A percentile compares a stretch with the other conserved stretches of the same genome.
Evolutionary conservation across 2,329 filamentous ascomycete species (phyloP).

Genomic region (Colletotrichum sp.): DNA sequence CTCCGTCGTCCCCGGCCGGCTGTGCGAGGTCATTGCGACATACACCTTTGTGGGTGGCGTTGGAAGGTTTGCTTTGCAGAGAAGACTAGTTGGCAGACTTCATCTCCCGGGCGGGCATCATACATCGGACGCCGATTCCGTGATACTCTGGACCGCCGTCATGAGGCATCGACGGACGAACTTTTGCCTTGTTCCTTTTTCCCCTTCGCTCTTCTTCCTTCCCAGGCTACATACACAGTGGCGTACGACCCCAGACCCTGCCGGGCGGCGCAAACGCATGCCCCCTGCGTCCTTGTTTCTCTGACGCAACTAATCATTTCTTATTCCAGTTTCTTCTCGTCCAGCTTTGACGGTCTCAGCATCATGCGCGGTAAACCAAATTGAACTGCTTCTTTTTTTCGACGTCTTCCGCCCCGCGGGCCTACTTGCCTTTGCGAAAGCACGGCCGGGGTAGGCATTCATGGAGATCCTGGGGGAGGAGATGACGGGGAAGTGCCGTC

Average conservation of each 20-base stretch:
- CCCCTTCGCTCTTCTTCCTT: background rate
- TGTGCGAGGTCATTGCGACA: background rate
- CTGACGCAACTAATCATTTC: background rate
- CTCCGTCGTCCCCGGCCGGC: background rate
- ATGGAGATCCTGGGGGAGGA: background rate
- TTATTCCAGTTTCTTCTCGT: background rate
- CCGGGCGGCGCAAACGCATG: background rate
- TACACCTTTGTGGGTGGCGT: background rate
- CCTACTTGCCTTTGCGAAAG: background rate
- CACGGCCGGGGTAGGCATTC: background rate
- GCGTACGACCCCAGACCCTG: background rate
- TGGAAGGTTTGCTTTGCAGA: background rate
- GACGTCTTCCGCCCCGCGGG: background rate
- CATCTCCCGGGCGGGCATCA: background rate
- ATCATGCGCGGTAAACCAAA: background rate
- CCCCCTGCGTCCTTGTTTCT: background rate
- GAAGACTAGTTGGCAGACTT: background rate
- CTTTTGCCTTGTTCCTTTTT: background rate
- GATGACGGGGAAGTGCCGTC: background rate
- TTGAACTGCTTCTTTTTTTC: background rate
- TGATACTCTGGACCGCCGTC: background rate
- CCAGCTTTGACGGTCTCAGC: background rate
- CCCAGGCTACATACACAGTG: background rate
- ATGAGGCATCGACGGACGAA: background rate
- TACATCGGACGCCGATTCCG: background rate